Evolutionary conservation across 305 asterid species (phyloP).

Genomic region (Andrographis paniculata): DNA sequence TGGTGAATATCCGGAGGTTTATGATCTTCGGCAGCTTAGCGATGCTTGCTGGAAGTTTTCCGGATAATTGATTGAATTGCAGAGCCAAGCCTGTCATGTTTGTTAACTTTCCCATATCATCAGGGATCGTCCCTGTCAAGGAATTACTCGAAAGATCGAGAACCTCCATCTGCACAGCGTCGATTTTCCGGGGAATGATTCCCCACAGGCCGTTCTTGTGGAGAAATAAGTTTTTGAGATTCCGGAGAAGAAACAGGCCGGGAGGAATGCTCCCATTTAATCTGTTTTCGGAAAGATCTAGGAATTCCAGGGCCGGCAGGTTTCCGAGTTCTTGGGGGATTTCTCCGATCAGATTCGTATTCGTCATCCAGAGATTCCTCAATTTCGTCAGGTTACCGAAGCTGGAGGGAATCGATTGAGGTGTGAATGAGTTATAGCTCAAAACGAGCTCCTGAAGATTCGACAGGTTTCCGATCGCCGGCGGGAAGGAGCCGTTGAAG

Average conservation of each 20-base stretch:
- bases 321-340: slow-evolving; percentile 52
- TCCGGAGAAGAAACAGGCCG: slow-evolving; percentile 45
- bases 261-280: slow-evolving; percentile 52
- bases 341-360: slow-evolving; percentile 46
- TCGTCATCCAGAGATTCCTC: slow-evolving; percentile 32
- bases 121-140: slow-evolving; percentile 56
- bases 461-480: slow-evolving; percentile 43
- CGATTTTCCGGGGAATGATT: slow-evolving; percentile 40
- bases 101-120: slow-evolving; percentile 50
- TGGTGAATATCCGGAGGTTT: slow-evolving; percentile 31
- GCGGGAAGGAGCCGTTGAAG: slow-evolving; percentile 50
- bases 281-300: slow-evolving; percentile 50
- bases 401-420: slow-evolving; percentile 48
- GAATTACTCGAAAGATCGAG: slow-evolving; percentile 55
- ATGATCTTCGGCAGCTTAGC: slow-evolving; percentile 40
- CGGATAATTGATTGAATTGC: slow-evolving; percentile 52
- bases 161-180: slow-evolving; percentile 31
- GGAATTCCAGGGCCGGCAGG: slow-evolving; percentile 36
- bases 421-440: slow-evolving; percentile 32
- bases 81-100: slow-evolving; percentile 45
- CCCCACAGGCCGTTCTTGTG: slow-evolving; percentile 48
- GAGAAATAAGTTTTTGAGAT: slow-evolving; percentile 28
- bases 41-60: slow-evolving; percentile 51
- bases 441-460: slow-evolving; percentile 47
- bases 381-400: slow-evolving; percentile 46